Base-by-base conservation (phyloP, 257 asterid species). In the Forsythia viridissima region DNA sequence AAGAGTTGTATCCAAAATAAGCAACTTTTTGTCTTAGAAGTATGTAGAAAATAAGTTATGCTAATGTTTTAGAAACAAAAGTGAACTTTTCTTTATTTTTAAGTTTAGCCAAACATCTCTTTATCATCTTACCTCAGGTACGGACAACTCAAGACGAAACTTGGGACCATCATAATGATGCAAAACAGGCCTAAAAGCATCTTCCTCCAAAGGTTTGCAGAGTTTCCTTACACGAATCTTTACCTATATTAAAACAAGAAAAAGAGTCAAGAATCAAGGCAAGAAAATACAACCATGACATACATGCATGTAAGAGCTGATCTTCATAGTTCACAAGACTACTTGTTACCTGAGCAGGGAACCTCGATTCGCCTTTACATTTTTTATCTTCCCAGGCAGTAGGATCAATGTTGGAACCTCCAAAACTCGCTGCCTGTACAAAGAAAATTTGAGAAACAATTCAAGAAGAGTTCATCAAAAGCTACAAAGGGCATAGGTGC, bases 301-400 rank as follows among this genome's bases (percentile, higher is more conserved):
- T 21, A 36, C 9, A 69, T 20, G 70, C 18, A 73, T 37, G 52
- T 15, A 16, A 37, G 7, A 61, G 65, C 71, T 20, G 40, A 24
- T 30, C 63, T 16, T 21, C 3, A 59, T 63, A 76, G 70, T 55
- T 44, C 51, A 74, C 68, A 69, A 37, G 10, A 55, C 80, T 70
- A 40, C 18, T 18, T 43, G 63, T 81, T 75, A 95, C 99, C 98
- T 95, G 99, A 51, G 99, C 97, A 79, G 99, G 99, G 83, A 95
- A 95, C 85, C 99, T 93, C 1, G 98, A 93, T 83, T 93, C 99
- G 44, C 99, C 99, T 91, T 90, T 95, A 87, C 98, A 95, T 81
- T 95, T 95, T 80, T 95, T 93, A 87, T 95, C 99, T 85, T 95
- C 98, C 99, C 99, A 95, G 44, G 99, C 99, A 76, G 97, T 93